Conservation (phyloP, 1,284 basidiomycete species). For the Waitea zeae region DNA sequence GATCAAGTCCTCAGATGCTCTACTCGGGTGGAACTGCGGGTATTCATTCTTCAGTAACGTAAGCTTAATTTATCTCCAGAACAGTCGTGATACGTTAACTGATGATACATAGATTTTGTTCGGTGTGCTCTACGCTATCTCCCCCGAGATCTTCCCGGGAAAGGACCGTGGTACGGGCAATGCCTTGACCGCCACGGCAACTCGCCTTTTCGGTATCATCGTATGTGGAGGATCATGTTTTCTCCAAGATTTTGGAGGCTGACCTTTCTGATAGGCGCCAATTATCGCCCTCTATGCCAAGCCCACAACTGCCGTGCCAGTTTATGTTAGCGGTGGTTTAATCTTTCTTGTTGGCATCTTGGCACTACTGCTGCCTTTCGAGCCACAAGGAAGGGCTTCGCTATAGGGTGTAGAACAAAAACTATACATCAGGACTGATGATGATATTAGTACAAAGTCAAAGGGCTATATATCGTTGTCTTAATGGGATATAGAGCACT, state of each 20-base stretch:
- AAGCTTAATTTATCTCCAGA: slow-evolving; percentile 6
- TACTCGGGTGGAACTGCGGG: slow-evolving; percentile 55
- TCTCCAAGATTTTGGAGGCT: slow-evolving; percentile 1
- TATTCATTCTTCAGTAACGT: slow-evolving; percentile 47
- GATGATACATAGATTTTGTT: slow-evolving; percentile 44
- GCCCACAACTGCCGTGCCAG: slow-evolving; percentile 46
- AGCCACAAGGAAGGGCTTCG: slow-evolving; percentile 58
- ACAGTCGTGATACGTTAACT: slow-evolving; percentile 7
- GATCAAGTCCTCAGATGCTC: slow-evolving; percentile 38
- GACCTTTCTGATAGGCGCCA: slow-evolving; percentile 29
- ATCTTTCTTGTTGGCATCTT: slow-evolving; percentile 48
- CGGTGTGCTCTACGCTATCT: slow-evolving; percentile 54
- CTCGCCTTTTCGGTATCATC: slow-evolving; percentile 43
- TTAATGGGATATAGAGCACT: too few relatives aligned
- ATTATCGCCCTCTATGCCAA: slow-evolving; percentile 59
- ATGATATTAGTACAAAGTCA: too few relatives aligned
- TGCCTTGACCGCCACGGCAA: slow-evolving; percentile 35
- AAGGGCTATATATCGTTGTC: too few relatives aligned
- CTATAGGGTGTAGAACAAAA: too few relatives aligned
- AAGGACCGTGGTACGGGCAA: slow-evolving; percentile 54
- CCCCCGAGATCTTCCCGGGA: slow-evolving; percentile 59
- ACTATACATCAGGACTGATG: too few relatives aligned
- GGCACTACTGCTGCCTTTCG: slow-evolving; percentile 59
- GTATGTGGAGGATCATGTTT: slow-evolving; percentile 22
- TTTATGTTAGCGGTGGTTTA: slow-evolving; percentile 61